Conservation (phyloP, 169 alveolate genomes). For the Theileria annulata region DNA sequence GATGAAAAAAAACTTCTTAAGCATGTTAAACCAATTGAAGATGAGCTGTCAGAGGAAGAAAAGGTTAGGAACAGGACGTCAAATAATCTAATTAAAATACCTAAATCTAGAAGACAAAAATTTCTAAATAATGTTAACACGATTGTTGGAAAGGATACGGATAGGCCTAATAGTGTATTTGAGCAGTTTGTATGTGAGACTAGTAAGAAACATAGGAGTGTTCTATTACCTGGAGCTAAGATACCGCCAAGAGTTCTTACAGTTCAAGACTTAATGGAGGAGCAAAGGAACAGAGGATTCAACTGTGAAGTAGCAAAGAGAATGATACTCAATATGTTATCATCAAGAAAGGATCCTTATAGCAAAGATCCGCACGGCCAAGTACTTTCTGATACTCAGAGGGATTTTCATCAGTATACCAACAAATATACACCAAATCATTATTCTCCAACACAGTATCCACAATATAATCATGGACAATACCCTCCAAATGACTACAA, state of each 20-base stretch:
- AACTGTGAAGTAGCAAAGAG: conserved; percentile 64
- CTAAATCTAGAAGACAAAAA: background rate
- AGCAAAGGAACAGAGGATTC: conserved; percentile 60
- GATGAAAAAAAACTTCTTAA: conserved; percentile 74
- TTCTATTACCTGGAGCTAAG: conserved; percentile 42
- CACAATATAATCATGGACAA: background rate
- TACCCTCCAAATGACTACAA: background rate
- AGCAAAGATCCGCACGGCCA: background rate
- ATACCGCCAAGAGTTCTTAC: conserved; percentile 34
- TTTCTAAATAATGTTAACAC: conserved; percentile 5
- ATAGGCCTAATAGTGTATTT: background rate
- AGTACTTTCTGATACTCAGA: conserved; percentile 30
- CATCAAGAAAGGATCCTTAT: background rate
- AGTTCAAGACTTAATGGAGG: conserved; percentile 65
- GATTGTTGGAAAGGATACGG: background rate
- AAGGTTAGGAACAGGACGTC: conserved; percentile 71
- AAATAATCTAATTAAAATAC: conserved; percentile 30
- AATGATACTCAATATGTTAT: conserved; percentile 54
- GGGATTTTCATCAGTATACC: conserved; percentile 58
- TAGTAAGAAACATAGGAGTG: conserved; percentile 40
- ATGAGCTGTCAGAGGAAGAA: conserved; percentile 62
- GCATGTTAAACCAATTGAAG: conserved; percentile 75
- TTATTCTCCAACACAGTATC: background rate
- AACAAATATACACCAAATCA: conserved; percentile 34
- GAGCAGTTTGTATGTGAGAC: conserved; percentile 21